Conservation (phyloP, 495 filamentous ascomycete genomes). For the Talaromyces borbonicus region DNA sequence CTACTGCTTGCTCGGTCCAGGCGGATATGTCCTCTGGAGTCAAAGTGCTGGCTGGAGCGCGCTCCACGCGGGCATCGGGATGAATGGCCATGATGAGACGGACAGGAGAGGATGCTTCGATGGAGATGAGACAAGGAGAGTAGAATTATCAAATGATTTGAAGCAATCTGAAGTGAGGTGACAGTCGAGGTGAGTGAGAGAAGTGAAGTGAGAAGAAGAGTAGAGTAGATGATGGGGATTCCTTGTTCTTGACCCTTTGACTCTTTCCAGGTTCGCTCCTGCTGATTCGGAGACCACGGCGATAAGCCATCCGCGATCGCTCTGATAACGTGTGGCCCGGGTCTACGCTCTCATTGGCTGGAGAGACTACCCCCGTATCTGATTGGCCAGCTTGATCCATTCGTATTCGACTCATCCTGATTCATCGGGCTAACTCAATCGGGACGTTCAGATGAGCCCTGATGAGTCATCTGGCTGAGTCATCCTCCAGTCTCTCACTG, state of each 20-base stretch:
- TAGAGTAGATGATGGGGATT: no score
- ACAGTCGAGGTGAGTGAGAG: background rate
- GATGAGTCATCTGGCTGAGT: no score
- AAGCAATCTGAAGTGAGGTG: no score
- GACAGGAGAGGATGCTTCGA: no score
- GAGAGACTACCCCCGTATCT: background rate
- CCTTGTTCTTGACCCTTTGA: no score
- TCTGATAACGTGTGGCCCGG: conserved; percentile 3
- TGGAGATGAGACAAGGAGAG: no score
- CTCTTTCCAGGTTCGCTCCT: no score
- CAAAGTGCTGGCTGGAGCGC: conserved; percentile 17
- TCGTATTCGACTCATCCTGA: background rate
- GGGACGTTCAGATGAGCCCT: no score
- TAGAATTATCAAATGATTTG: no score
- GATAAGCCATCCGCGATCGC: conserved; percentile 3
- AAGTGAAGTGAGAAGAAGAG: background rate
- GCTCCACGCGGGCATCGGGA: conserved; percentile 21
- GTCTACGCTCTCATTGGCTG: background rate
- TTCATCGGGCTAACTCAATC: conserved; percentile 1
- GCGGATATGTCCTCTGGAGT: conserved; percentile 39
- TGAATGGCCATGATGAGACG: conserved; percentile 37
- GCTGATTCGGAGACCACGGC: no score
- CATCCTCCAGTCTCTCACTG: no score
- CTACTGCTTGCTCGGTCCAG: conserved; percentile 42
- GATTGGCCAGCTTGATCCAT: conserved; percentile 1